Evolutionary conservation across 225 moss, liverwort and hornwort genomes (phyloP).

Genomic region (Antitrichia curtipendula): DNA sequence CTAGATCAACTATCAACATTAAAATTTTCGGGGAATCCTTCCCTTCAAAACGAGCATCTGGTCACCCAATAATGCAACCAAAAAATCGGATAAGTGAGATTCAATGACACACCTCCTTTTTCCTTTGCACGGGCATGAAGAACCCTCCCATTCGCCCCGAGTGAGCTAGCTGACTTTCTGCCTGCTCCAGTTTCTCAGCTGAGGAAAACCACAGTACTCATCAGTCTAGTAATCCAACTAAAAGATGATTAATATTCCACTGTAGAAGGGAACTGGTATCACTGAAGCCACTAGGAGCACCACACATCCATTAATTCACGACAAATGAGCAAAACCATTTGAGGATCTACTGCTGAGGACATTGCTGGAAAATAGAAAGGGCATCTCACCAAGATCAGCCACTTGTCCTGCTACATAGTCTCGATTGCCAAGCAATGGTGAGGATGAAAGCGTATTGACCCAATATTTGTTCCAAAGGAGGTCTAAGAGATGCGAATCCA

Average conservation of each 20-base stretch:
- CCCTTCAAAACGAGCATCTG: background rate
- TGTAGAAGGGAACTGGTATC: background rate
- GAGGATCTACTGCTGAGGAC: background rate
- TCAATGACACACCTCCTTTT: constrained; percentile 61
- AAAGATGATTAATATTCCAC: background rate
- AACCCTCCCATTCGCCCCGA: constrained; percentile 91
- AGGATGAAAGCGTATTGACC: constrained; percentile 94
- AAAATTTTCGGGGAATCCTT: background rate
- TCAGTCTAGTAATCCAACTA: background rate
- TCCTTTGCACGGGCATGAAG: constrained; percentile 89
- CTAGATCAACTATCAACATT: background rate
- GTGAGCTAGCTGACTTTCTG: constrained; percentile 83
- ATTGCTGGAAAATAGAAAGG: background rate
- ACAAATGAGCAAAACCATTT: background rate
- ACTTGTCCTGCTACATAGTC: constrained; percentile 96
- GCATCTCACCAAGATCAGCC: constrained; percentile 72
- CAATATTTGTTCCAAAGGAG: constrained; percentile 97
- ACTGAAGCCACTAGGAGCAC: background rate
- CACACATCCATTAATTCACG: background rate
- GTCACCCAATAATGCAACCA: background rate
- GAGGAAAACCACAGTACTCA: background rate
- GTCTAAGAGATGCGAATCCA: constrained; percentile 85
- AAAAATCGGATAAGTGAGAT: background rate
- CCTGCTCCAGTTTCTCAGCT: constrained; percentile 99
- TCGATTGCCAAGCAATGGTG: constrained; percentile 87